Percentiles rank a stretch among this genome's conserved stretches.
These are phyloP conservation scores for Pichiaceae sp. DNA, from an alignment of 1,139 yeast genomes.

Conservation along the genomic window DNA sequence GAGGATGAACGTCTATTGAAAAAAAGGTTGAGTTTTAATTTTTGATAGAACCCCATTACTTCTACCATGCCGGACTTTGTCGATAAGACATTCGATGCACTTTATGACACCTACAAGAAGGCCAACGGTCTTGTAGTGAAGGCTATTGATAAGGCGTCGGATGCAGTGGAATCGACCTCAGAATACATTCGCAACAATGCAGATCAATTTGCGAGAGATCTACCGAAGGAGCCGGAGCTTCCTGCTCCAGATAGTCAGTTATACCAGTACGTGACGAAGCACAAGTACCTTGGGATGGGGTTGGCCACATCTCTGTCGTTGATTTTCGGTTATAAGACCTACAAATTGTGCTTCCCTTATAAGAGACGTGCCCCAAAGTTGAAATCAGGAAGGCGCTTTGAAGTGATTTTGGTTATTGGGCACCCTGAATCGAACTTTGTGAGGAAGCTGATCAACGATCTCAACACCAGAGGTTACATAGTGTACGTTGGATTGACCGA, in stretches of 20 bases:
- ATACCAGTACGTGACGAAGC: not conserved
- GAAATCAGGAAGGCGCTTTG: slow-evolving; percentile 63
- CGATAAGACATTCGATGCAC: slow-evolving; percentile 12
- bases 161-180: slow-evolving; percentile 2
- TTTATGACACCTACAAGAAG: slow-evolving; percentile 3
- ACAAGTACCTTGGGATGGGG: slow-evolving; percentile 2
- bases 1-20: not conserved
- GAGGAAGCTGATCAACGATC: slow-evolving; percentile 59
- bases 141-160: slow-evolving; percentile 6
- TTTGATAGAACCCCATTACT: not conserved
- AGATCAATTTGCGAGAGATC: not conserved
- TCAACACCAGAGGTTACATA: slow-evolving; percentile 72
- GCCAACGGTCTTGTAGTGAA: slow-evolving; percentile 4
- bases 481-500: slow-evolving; percentile 69
- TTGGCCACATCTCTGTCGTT: slow-evolving; percentile 4
- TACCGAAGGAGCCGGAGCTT: not conserved
- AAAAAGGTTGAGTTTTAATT: no score
- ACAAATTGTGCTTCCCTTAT: slow-evolving; percentile 8
- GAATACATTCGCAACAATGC: not conserved
- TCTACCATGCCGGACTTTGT: slow-evolving; percentile 18
- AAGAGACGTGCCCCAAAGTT: slow-evolving; percentile 55
- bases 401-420: slow-evolving; percentile 67
- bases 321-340: slow-evolving; percentile 5
- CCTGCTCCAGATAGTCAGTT: not conserved
- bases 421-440: slow-evolving; percentile 74